phyloP scores from a whole-genome alignment of 306 rosid species.

The Styphnolobium japonicum region DNA sequence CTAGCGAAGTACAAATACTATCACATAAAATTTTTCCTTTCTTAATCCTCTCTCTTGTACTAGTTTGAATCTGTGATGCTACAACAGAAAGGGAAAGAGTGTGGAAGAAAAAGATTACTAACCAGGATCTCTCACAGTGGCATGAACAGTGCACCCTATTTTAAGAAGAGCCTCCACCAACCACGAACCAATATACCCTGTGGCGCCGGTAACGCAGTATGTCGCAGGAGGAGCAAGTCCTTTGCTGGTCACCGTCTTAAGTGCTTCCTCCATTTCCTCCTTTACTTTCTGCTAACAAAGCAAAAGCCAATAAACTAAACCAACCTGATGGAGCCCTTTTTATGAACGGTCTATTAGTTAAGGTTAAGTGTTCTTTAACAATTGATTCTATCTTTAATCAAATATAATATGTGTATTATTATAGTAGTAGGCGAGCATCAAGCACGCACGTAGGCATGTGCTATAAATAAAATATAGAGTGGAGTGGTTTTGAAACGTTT shows the following conservation, averaged over 20 bases:
- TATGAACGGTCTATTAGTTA: not conserved
- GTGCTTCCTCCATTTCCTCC: constrained; percentile 33
- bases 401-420: not conserved
- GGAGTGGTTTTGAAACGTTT: not conserved
- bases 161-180: constrained; percentile 70
- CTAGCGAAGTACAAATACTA: not conserved
- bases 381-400: not conserved
- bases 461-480: not conserved
- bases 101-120: not conserved
- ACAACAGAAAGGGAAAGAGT: not conserved
- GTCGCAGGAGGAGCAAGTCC: constrained; percentile 9
- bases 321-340: not conserved
- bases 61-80: not conserved
- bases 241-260: not conserved
- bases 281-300: not conserved
- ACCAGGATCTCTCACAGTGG: constrained; percentile 81
- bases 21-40: not conserved
- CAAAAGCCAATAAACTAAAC: not conserved
- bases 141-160: constrained; percentile 68
- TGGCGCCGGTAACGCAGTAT: constrained; percentile 77
- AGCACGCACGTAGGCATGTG: not conserved
- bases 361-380: not conserved
- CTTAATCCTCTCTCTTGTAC: not conserved
- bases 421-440: not conserved
- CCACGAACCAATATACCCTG: constrained; percentile 74